These are phyloP conservation scores for Talaromyces rugulosus DNA, from an alignment of 2,329 filamentous ascomycete species.

Conservation along the genomic window DNA sequence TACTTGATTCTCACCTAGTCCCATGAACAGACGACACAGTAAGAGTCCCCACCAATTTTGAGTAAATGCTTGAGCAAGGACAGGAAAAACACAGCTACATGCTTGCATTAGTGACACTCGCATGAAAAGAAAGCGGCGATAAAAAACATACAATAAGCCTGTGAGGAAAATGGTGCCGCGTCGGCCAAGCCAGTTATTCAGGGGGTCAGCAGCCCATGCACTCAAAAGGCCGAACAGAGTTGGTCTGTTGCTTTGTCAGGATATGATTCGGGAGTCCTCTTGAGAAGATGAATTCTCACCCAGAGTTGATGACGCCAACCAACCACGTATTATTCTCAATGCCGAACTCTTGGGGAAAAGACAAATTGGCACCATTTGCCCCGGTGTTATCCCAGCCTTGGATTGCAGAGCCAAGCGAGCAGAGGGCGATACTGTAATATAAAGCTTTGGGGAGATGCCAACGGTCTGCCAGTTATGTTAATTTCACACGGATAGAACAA, in stretches of 20 bases:
- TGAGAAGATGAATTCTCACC: neutral
- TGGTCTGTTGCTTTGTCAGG: neutral
- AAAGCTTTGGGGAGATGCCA: constrained; percentile 50
- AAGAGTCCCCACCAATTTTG: neutral
- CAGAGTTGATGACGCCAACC: constrained; percentile 62
- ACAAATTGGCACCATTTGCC: constrained; percentile 52
- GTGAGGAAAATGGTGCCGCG: constrained; percentile 62
- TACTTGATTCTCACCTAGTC: neutral
- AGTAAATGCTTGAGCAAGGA: neutral
- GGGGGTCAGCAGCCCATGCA: constrained; percentile 62
- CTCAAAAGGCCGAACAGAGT: neutral
- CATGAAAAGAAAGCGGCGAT: neutral
- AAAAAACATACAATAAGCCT: constrained; percentile 61
- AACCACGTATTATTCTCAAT: constrained; percentile 52
- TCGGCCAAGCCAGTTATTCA: constrained; percentile 58
- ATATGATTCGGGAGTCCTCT: neutral
- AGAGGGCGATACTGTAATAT: constrained; percentile 50
- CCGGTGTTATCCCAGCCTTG: constrained; percentile 45
- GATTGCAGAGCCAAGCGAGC: constrained; percentile 50
- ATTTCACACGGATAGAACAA: neutral
- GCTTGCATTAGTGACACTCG: neutral
- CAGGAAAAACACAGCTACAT: neutral
- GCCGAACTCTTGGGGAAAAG: constrained; percentile 44
- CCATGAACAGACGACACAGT: neutral
- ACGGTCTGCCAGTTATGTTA: constrained; percentile 19